A percentile compares a stretch with the other conserved stretches of the same genome.
Conservation (phyloP, 768 basidiomycete species). For the Leucocoprinus sp. region DNA sequence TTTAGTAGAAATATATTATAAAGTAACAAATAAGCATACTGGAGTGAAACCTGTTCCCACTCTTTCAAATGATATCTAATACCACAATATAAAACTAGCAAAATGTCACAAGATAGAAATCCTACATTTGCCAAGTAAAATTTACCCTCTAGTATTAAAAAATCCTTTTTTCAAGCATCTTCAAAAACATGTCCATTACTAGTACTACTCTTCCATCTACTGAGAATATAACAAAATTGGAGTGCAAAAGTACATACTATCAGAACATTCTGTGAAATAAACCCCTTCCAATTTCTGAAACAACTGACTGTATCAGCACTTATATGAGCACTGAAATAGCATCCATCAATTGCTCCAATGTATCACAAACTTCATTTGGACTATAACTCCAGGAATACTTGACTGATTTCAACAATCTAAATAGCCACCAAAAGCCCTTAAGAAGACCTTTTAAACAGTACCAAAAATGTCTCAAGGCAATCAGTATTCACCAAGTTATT, state of each 20-base stretch:
- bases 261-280: slow-evolving; percentile 15
- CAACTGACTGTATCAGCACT: slow-evolving; percentile 11
- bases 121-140: slow-evolving; percentile 32
- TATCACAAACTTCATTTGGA: no score
- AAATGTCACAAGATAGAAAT: slow-evolving; percentile 21
- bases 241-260: slow-evolving; percentile 18
- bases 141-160: slow-evolving; percentile 21
- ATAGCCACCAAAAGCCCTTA: no score
- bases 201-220: slow-evolving; percentile 27
- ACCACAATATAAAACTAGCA: slow-evolving; percentile 29
- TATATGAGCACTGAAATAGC: slow-evolving; percentile 15
- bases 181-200: slow-evolving; percentile 19
- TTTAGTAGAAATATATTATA: not conserved
- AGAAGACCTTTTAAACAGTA: no score
- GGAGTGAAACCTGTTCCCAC: slow-evolving; percentile 22
- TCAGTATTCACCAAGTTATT: no score
- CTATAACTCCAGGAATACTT: no score
- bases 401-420: no score
- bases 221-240: slow-evolving; percentile 20
- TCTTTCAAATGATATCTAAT: slow-evolving; percentile 30
- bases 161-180: slow-evolving; percentile 15
- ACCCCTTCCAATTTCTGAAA: slow-evolving; percentile 16
- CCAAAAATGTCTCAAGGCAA: no score
- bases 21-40: not conserved
- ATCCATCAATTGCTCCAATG: slow-evolving; percentile 23